These are phyloP conservation scores for Picochlorum costavermella DNA, from an alignment of 139 green algal species.

Conservation along the genomic window DNA sequence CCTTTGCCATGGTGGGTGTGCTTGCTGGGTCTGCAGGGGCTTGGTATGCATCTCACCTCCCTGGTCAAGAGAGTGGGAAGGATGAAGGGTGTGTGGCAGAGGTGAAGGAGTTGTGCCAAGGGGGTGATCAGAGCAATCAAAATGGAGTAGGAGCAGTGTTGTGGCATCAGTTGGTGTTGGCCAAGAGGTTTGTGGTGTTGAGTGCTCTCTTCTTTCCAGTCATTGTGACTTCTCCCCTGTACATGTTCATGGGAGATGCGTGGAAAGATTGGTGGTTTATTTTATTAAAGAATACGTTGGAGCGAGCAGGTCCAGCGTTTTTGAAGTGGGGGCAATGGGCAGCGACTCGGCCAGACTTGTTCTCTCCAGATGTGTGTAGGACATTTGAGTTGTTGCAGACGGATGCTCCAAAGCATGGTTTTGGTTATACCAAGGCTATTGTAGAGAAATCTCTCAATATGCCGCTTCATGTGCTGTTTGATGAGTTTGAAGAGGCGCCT, in stretches of 20 bases:
- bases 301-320: slow-evolving; percentile 65
- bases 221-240: slow-evolving; percentile 24
- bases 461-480: slow-evolving; percentile 71
- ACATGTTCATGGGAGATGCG: not conserved
- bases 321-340: slow-evolving; percentile 90
- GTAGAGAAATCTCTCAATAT: slow-evolving; percentile 62
- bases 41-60: not conserved
- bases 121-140: too few species aligned
- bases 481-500: slow-evolving; percentile 67
- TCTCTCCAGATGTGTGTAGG: slow-evolving; percentile 31
- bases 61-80: not conserved
- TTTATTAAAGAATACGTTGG: slow-evolving; percentile 69
- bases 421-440: slow-evolving; percentile 32
- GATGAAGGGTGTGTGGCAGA: not conserved
- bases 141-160: not conserved
- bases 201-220: slow-evolving; percentile 49
- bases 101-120: not conserved
- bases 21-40: not conserved
- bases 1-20: not conserved
- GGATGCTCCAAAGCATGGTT: slow-evolving; percentile 62
- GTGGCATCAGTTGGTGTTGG: slow-evolving; percentile 32
- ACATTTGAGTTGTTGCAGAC: slow-evolving; percentile 60
- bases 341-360: slow-evolving; percentile 61
- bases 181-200: slow-evolving; percentile 45
- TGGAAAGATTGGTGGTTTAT: slow-evolving; percentile 44